Percentiles rank a stretch among this genome's conserved stretches.
Evolutionary conservation across 2,329 filamentous ascomycete genomes (phyloP).

Genomic region (Trichophyton mentagrophytes): DNA sequence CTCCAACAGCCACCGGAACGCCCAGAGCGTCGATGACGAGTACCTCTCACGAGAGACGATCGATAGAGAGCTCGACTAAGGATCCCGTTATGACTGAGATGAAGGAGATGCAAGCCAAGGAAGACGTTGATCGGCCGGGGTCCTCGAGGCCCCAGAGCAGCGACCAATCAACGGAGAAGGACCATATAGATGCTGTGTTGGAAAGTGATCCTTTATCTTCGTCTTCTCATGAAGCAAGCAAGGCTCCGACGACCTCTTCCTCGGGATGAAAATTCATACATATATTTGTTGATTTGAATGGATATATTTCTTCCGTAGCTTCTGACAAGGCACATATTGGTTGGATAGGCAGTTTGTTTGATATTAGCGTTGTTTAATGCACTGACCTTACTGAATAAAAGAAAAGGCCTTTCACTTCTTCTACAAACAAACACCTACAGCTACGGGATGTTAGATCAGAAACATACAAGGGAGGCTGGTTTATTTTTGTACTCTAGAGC

Average conservation of each 20-base stretch:
- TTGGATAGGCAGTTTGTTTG: not conserved
- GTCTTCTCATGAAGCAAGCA: not conserved
- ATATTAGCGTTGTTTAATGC: not conserved
- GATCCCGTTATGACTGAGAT: slow-evolving; percentile 11
- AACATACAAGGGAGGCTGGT: not conserved
- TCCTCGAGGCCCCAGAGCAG: not conserved
- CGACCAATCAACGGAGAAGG: not conserved
- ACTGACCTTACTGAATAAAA: not conserved
- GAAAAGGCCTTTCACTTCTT: not conserved
- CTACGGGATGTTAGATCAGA: not conserved
- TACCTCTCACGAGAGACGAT: not conserved
- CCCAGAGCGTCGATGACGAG: slow-evolving; percentile 5
- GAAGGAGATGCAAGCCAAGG: not conserved
- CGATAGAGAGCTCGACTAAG: not conserved
- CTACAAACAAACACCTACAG: not conserved
- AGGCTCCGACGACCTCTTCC: not conserved
- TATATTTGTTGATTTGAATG: not conserved
- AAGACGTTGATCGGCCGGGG: not conserved
- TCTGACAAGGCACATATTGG: not conserved
- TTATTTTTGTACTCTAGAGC: not conserved
- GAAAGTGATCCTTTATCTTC: not conserved
- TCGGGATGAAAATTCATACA: not conserved
- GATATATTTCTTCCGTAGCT: not conserved
- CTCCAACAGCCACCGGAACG: slow-evolving; percentile 3
- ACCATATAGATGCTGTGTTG: not conserved